Base-by-base conservation (phyloP, 73 alveolate genomes). In the Diophrys sp. region DNA sequence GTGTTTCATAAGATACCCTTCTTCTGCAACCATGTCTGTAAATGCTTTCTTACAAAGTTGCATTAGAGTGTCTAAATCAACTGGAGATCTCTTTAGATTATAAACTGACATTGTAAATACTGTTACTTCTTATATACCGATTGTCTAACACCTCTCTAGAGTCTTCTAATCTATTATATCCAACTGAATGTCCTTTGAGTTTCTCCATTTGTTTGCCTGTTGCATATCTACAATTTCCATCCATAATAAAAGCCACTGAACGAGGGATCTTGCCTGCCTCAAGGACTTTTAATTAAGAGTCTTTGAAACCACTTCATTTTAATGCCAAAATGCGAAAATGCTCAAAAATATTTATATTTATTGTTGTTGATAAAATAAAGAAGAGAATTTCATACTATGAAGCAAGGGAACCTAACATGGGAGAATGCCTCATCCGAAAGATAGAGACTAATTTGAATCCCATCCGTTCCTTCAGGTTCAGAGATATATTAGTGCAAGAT, bases 221-320 rank as follows among this genome's bases (percentile, higher is more conserved):
- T n/a, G 97, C 95, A 74, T 84, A 89, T 68, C 97, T 69, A 33
- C 97, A 77, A 79, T 91, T 91, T 1, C 97, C 97, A 84, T 91
- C 97, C 97, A 91, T 91, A 68, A 91, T 91, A 28, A 91, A 84
- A 32, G 93, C 97, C 70, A 91, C 79, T 66, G 85, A 78, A 62
- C 29, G n/a, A n/a, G n/a, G n/a, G n/a, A n/a, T n/a, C n/a, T 31
- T 62, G 14, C 14, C 2, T 27, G 72, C 72, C 31, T 62, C 69
- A 31, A 23, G 69, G 73, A 31, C 67, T 33, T 11, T 62, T 1
- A 28, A 78, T 78, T 31, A 68, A 29, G 28, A 78, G 56, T 18
- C 29, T 28, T 56, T 78, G 62, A 67, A 68, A 78, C 87, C 87
- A 78, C 72, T 24, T 69, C 80, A 78, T 78, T 23, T 27, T 23